Percentiles rank a stretch among this genome's conserved stretches.
phyloP scores from a whole-genome alignment of 73 alveolate genomes.

The Tetrahymena elliotti region DNA sequence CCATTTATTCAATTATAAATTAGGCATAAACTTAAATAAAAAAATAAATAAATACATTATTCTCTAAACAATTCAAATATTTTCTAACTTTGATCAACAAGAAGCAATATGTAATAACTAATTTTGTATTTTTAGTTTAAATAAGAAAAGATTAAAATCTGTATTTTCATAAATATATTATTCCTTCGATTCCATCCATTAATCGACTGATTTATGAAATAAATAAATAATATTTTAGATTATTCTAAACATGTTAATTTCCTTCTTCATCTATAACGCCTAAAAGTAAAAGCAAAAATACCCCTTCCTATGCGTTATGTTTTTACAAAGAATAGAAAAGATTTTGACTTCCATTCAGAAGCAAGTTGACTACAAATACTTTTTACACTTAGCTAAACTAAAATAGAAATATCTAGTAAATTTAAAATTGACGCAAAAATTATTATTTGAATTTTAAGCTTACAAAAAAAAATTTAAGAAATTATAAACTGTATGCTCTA shows the following conservation, averaged over 20 bases:
- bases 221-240: too few species aligned
- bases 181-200: too few species aligned
- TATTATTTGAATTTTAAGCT: too few species aligned
- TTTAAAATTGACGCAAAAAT: too few species aligned
- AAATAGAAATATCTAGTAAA: not conserved
- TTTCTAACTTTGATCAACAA: not conserved
- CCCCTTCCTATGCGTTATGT: not conserved
- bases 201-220: too few species aligned
- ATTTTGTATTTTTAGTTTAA: too few species aligned
- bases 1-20: not conserved
- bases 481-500: not conserved
- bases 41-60: too few species aligned
- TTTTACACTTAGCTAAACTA: not conserved
- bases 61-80: too few species aligned
- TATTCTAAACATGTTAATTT: not conserved
- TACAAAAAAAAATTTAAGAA: too few species aligned
- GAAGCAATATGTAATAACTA: not conserved
- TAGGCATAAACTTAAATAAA: not conserved
- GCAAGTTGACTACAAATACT: not conserved
- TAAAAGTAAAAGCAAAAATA: not conserved
- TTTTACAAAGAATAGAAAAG: not conserved
- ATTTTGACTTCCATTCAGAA: not conserved
- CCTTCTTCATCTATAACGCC: not conserved
- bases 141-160: not conserved
- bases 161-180: not conserved